Evolutionary conservation across 1,284 basidiomycete genomes (phyloP).

Genomic region (Erythrobasidium hasegawianum): DNA sequence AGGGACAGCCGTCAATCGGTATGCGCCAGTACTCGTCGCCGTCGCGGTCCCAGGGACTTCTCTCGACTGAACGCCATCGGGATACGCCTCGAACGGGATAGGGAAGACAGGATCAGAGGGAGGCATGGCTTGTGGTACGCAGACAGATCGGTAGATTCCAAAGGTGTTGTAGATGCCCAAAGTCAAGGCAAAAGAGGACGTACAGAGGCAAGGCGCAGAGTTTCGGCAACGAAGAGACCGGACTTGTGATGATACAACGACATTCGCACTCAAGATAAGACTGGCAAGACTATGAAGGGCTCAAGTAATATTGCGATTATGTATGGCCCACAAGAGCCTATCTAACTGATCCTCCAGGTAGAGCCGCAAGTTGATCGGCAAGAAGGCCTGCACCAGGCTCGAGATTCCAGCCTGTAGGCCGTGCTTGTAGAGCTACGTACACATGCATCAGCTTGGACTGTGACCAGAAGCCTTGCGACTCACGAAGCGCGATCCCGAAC

Average conservation of each 20-base stretch:
- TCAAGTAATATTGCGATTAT: no score
- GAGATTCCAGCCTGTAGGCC: neutral
- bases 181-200: neutral
- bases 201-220: neutral
- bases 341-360: neutral
- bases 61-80: constrained; percentile 14
- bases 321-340: neutral
- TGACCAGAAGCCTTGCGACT: neutral
- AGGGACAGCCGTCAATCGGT: constrained; percentile 31
- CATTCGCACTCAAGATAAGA: no score
- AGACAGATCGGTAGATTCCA: neutral
- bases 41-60: constrained; percentile 32
- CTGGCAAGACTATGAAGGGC: no score
- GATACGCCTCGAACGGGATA: constrained; percentile 3
- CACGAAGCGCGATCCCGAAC: neutral
- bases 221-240: no score
- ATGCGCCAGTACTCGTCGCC: constrained; percentile 12
- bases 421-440: neutral
- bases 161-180: neutral
- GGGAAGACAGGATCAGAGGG: constrained; percentile 29
- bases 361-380: neutral
- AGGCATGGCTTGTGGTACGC: constrained; percentile 8
- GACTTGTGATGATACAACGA: no score
- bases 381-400: neutral
- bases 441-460: neutral